Evolutionary conservation across 192 early-diverging fungal species (phyloP), one percentile per base, ranked within the genome.

Genomic region (Coemansia sp.): DNA sequence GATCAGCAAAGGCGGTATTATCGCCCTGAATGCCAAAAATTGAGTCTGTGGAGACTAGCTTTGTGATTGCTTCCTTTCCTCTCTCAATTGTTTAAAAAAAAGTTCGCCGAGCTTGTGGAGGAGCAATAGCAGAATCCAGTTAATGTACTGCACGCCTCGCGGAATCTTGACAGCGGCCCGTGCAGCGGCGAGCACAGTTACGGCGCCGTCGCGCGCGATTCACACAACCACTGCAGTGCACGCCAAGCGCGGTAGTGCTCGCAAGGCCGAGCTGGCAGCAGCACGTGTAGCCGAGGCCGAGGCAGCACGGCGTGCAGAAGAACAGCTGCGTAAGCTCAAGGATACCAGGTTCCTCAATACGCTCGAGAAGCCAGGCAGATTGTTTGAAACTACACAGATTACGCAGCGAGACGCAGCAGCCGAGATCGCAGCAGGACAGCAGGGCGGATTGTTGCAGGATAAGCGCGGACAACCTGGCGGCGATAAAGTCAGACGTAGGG

Each of bases 311-410:
- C 62, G 51, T 0, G 70, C 57, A 10, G 30, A 65, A 41, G 81
- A 83, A 65, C 62, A 71, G 67, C 66, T 74, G 30, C 69, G 69
- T 48, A 75, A 70, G 49, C 76, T 74, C 10, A 71, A 78, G 54
- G 67, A 78, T 54, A 83, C 81, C 48, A 27, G 48, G 41, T 83
- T 83, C 53, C 73, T 83, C 47, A 83, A 83, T 56, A 75, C 81
- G 54, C 72, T 83, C 0, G 63, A 75, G 19, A 56, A 63, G 7
- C 69, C 81, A 18, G 52, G 67, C 2, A 52, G 48, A 61, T 58
- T 78, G 49, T 83, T 78, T 56, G 49, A 63, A 7, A 58, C 72
- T 26, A 75, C 81, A 14, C 76, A 81, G 60, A 71, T 81, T 16
- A 71, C 78, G 38, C 72, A 74, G 65, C 64, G 74, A 56, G 72